Evolutionary conservation across 208 protist genomes (phyloP), one percentile per base, ranked within the genome.

Genomic region (Acanthamoeba lenticulata): DNA sequence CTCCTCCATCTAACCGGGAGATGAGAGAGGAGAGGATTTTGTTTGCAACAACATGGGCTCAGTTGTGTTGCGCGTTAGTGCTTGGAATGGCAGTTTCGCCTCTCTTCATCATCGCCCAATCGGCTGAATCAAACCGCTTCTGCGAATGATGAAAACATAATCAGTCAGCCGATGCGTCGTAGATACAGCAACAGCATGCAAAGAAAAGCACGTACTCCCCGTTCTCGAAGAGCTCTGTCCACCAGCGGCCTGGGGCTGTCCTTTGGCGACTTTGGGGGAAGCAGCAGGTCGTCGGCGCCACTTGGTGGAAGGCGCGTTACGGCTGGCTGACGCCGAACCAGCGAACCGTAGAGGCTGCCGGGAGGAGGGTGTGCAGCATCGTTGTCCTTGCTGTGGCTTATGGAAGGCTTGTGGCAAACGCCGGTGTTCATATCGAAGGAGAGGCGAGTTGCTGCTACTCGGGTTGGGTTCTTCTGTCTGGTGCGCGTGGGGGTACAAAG

Each of bases 71-170:
- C 24, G 74, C 74, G 40, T n/a, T n/a, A n/a, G 44, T 2, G 40
- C 52, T 85, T 0, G 74, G 74, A 11, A 85, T 24, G 11, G 74
- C 74, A 34, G 74, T 21, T 19, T 85, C 74, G 7, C 17, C 15
- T 44, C 38, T 15, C 42, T 52, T 85, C 74, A 85, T n/a, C n/a
- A n/a, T 85, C 13, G 74, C 74, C 74, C 74, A 85, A 52, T 85
- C 74, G 40, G 74, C 74, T 17, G 74, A 85, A 52, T 85, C 74
- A 29, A 85, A 85, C 11, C 74, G 74, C 44, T 85, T 85, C 74
- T 85, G 40, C 17, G n/a, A 13, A 81, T 19, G 19, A 29, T 45
- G 34, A 81, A 27, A 36, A 36, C 15, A 81, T 13, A 81, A 81
- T 57, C 2, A 57, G 49, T 13, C 3, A 6, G 1, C 0, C 1